These are phyloP conservation scores for Cladosporium colombiae DNA, from an alignment of 2,329 filamentous ascomycete species.

Conservation along the genomic window DNA sequence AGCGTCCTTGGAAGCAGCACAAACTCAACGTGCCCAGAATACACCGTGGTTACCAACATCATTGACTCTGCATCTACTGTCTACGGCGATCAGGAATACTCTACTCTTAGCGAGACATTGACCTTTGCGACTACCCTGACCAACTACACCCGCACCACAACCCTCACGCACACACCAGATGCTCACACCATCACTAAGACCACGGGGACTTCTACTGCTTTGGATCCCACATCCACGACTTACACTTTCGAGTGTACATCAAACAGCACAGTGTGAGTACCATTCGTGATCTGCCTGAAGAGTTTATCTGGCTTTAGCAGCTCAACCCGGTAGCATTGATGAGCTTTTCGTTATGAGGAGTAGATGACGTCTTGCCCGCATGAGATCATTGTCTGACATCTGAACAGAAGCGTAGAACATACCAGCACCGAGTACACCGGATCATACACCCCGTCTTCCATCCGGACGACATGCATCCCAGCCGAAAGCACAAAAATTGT, in stretches of 20 bases:
- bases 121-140: conserved; percentile 1
- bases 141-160: conserved; percentile 11
- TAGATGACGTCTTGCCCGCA: not conserved
- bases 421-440: conserved; percentile 14
- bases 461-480: conserved; percentile 12
- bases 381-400: not conserved
- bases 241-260: conserved; percentile 10
- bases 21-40: conserved; percentile 4
- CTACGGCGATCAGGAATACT: not conserved
- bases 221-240: conserved; percentile 7
- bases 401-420: conserved; percentile 1
- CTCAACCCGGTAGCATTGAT: not conserved
- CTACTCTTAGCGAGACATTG: conserved; percentile 1
- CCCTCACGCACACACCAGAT: conserved; percentile 5
- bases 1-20: not conserved
- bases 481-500: not conserved
- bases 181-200: conserved; percentile 5
- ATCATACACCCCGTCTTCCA: not conserved
- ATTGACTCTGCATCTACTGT: conserved; percentile 4
- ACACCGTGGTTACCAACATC: not conserved
- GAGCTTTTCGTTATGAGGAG: not conserved
- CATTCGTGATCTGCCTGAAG: not conserved
- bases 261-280: conserved; percentile 13
- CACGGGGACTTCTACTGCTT: conserved; percentile 6
- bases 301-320: not conserved